Base-by-base conservation (phyloP, 1,284 basidiomycete species). In the Pseudozyma pruni region DNA sequence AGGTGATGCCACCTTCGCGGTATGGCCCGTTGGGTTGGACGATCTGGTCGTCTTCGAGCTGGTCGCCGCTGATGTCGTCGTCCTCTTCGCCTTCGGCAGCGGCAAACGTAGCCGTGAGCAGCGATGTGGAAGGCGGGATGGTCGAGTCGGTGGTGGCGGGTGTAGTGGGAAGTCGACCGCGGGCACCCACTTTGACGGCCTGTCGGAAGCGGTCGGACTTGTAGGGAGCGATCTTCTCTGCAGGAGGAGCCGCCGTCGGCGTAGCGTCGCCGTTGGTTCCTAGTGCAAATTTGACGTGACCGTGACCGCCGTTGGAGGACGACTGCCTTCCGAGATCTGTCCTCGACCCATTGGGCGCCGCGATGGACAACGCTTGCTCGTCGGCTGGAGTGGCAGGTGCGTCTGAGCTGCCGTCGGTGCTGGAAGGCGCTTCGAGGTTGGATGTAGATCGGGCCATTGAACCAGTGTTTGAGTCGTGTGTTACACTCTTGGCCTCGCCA, bases 21-120 rank as follows among this genome's bases (percentile, higher is more conserved):
- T 75, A 72, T 4, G 73, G 71, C 1, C 75, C 75, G 14, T 52
- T 63, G 6, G 75, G 74, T 25, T 58, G 62, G 13, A 75, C 66
- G 22, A 62, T 68, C 35, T 63, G 39, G 16, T 50, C 47, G 31
- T 53, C 43, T 20, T n/a, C 25, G 8, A 9, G 9, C 6, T 34
- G 23, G 3, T 33, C 40, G n/a, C 37, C 47, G 13, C 41, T 43
- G 19, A 37, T 27, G 7, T 52, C 49, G 3, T 56, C 43, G 9
- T 39, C 54, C 4, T 37, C 47, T 17, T 63, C 53, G 6, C 63
- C 69, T 14, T 66, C 46, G 5, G 54, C 40, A 23, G 62, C 56
- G 9, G 55, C 62, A 46, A 56, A 49, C 13, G 55, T 53, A 7
- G 59, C 51, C 10, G 52, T 37, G 31, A 60, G 44, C 16, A 58